These are phyloP conservation scores for Cyathus striatus DNA, from an alignment of 768 basidiomycete genomes.

Conservation along the genomic window DNA sequence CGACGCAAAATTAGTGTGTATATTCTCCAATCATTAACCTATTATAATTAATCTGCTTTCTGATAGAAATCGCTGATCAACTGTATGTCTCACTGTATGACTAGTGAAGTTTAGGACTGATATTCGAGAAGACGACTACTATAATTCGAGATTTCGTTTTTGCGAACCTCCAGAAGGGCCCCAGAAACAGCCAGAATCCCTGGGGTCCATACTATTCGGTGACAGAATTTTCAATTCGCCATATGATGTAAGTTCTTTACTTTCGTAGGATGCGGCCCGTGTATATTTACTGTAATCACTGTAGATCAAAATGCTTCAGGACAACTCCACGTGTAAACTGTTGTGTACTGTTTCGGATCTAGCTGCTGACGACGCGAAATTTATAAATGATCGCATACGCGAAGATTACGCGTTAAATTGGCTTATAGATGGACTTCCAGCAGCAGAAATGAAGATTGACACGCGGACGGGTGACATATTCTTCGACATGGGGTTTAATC, in stretches of 20 bases:
- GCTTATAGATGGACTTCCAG: slow-evolving; percentile 92
- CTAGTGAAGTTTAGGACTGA: too few species aligned
- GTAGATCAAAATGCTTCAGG: slow-evolving; percentile 78
- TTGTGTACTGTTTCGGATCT: slow-evolving; percentile 61
- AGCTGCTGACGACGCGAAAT: slow-evolving; percentile 69
- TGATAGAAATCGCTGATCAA: slow-evolving; percentile 95
- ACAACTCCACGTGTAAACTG: slow-evolving; percentile 68
- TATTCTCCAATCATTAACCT: not conserved
- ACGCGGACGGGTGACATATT: slow-evolving; percentile 76
- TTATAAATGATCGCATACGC: slow-evolving; percentile 86
- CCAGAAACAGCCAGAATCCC: slow-evolving; percentile 71
- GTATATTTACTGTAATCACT: not conserved
- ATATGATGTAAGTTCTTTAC: slow-evolving; percentile 59
- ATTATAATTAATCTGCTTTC: too few species aligned
- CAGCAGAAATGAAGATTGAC: slow-evolving; percentile 89
- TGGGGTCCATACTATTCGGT: slow-evolving; percentile 95
- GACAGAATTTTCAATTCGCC: slow-evolving; percentile 91
- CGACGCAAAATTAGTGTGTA: slow-evolving; percentile 69
- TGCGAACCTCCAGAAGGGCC: slow-evolving; percentile 76
- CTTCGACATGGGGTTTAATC: slow-evolving; percentile 91
- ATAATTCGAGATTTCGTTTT: slow-evolving; percentile 81
- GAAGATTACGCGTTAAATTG: slow-evolving; percentile 95
- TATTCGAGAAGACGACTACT: slow-evolving; percentile 75
- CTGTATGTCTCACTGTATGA: slow-evolving; percentile 48
- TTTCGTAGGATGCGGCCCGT: not conserved